Evolutionary conservation across 768 basidiomycete species (phyloP).

Genomic region (Pulveroboletus sp.): DNA sequence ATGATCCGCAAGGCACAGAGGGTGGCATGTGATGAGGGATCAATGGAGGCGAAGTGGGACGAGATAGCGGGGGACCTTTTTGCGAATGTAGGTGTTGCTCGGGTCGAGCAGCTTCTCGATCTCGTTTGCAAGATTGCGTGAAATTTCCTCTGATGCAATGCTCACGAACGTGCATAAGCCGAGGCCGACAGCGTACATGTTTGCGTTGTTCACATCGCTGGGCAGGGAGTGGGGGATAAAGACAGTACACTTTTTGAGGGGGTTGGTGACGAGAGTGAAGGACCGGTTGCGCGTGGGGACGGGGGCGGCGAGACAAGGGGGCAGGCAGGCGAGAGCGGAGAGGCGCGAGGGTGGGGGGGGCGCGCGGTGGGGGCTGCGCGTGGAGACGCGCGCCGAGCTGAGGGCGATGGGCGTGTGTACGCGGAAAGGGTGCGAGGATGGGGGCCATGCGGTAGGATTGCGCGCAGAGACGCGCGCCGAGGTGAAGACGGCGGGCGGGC

Average conservation of each 20-base stretch:
- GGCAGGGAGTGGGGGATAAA: not conserved
- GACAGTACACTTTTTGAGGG: constrained; percentile 86
- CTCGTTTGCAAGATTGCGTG: constrained; percentile 94
- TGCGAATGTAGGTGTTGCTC: constrained; percentile 97
- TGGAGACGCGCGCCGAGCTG: no score
- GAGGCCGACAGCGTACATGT: constrained; percentile 97
- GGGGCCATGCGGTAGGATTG: no score
- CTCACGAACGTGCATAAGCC: constrained; percentile 98
- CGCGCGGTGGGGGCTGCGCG: no score
- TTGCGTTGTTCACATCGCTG: constrained; percentile 99
- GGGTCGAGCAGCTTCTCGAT: constrained; percentile 96
- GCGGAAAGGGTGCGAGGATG: no score
- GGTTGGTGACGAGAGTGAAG: constrained; percentile 94
- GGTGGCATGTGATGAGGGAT: constrained; percentile 59
- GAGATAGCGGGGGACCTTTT: constrained; percentile 61
- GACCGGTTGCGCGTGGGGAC: no score
- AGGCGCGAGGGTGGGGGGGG: no score
- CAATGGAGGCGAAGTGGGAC: not conserved
- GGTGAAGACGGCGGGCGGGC: no score
- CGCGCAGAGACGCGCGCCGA: no score
- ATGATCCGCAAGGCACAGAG: constrained; percentile 92
- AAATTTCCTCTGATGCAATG: constrained; percentile 99
- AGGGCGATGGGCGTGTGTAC: no score
- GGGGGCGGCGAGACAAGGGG: no score
- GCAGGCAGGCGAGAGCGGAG: no score